Conservation (phyloP, 805 yeast species). For the Scheffersomyces ergatensis region DNA sequence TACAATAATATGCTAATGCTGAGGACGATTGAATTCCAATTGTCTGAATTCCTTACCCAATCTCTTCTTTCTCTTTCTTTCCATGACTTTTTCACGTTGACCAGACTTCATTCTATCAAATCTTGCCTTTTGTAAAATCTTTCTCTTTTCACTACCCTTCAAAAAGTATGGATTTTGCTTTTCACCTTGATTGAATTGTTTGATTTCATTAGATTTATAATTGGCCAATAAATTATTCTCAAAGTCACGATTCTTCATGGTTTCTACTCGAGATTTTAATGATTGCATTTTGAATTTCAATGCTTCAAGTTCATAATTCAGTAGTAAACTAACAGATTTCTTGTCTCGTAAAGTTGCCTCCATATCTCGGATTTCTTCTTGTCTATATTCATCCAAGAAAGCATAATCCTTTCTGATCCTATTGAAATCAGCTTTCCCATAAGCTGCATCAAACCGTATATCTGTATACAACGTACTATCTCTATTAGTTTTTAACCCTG, state of each 20-base stretch:
- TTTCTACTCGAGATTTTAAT: slow-evolving; percentile 62
- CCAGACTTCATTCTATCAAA: slow-evolving; percentile 68
- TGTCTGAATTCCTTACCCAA: slow-evolving; percentile 75
- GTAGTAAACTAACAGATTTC: slow-evolving; percentile 38
- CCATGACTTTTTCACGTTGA: slow-evolving; percentile 79
- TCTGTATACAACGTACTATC: slow-evolving; percentile 59
- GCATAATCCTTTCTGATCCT: slow-evolving; percentile 73
- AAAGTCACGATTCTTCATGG: slow-evolving; percentile 70
- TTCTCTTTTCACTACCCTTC: slow-evolving; percentile 69
- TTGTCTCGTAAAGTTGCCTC: slow-evolving; percentile 54
- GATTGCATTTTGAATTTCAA: slow-evolving; percentile 60
- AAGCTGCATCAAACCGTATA: slow-evolving; percentile 86
- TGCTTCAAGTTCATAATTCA: slow-evolving; percentile 47
- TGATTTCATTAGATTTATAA: slow-evolving; percentile 50
- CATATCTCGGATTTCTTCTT: slow-evolving; percentile 65
- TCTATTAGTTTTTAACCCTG: slow-evolving; percentile 52
- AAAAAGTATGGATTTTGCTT: slow-evolving; percentile 54
- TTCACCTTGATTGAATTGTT: slow-evolving; percentile 46
- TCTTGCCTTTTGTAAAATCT: slow-evolving; percentile 72
- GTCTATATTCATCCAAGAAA: slow-evolving; percentile 84
- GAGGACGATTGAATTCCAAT: slow-evolving; percentile 30
- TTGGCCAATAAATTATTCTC: slow-evolving; percentile 64
- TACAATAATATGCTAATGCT: neutral
- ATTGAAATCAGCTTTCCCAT: slow-evolving; percentile 74
- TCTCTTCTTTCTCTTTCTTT: slow-evolving; percentile 82